Conservation (phyloP, 495 filamentous ascomycete genomes). For the Penicillium lagena region DNA sequence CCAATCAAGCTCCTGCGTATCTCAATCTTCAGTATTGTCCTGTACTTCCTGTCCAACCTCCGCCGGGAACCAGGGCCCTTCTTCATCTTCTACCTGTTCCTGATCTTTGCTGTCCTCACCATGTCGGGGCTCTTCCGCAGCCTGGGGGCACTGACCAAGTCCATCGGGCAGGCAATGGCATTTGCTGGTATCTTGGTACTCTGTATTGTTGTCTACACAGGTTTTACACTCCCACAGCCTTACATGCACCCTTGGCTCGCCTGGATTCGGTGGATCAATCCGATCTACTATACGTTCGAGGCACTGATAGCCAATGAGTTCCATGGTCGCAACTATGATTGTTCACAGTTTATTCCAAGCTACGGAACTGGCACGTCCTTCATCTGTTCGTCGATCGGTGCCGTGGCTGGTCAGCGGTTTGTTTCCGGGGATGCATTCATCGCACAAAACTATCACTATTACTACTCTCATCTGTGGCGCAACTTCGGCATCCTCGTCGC, state of each 20-base stretch:
- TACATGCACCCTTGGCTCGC: slow-evolving; percentile 42
- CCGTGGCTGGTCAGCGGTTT: slow-evolving; percentile 35
- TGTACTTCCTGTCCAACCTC: slow-evolving; percentile 53
- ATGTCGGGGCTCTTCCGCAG: slow-evolving; percentile 44
- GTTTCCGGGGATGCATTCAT: slow-evolving; percentile 49
- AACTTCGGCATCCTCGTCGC: slow-evolving; percentile 58
- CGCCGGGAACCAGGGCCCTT: slow-evolving; percentile 39
- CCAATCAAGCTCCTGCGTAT: slow-evolving; percentile 41
- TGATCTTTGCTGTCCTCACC: slow-evolving; percentile 39
- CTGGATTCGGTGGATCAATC: slow-evolving; percentile 39
- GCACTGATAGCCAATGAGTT: slow-evolving; percentile 48
- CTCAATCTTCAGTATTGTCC: slow-evolving; percentile 39
- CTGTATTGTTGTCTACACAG: slow-evolving; percentile 35
- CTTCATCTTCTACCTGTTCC: slow-evolving; percentile 51
- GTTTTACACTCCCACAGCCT: slow-evolving; percentile 31
- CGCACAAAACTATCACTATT: slow-evolving; percentile 44
- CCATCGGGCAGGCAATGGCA: slow-evolving; percentile 35
- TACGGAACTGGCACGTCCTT: slow-evolving; percentile 31
- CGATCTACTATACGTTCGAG: slow-evolving; percentile 34
- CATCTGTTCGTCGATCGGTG: slow-evolving; percentile 47
- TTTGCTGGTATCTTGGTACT: slow-evolving; percentile 35
- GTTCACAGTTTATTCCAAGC: slow-evolving; percentile 31
- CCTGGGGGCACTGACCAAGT: slow-evolving; percentile 31
- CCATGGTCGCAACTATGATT: slow-evolving; percentile 40
- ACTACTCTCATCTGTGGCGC: slow-evolving; percentile 51